Evolutionary conservation across 1,284 basidiomycete species (phyloP), one percentile per base, ranked within the genome.

Genomic region (Ganoderma meredithae): DNA sequence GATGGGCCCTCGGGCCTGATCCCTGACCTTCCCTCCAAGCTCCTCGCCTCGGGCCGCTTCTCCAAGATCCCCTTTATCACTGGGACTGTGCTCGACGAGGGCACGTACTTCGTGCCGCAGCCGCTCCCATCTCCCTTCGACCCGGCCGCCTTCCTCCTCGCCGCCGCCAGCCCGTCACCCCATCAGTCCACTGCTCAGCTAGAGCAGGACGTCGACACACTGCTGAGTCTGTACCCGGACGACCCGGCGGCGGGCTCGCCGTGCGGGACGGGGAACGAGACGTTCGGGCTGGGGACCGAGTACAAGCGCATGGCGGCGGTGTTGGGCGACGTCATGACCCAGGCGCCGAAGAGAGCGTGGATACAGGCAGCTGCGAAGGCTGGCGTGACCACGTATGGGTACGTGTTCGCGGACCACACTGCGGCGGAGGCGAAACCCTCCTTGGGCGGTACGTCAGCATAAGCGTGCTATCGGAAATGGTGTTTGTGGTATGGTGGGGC

Each of bases 221-320:
- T 88, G 13, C 64, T 86, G 0, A 67, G 80, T 27, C 76, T 86
- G 4, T 88, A 88, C 69, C 85, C 86, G 0, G 81, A 86, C 67
- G 76, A 80, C 60, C 85, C 86, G 10, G 76, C 83, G 9, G 73
- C 83, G 1, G 86, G 86, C 0, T 85, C 84, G 0, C 86, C 86
- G 0, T 88, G 81, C 72, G 81, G 81, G 44, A 86, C 86, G 0
- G 86, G 44, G 15, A 84, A 43, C 13, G 41, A 43, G 41, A 43
- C 41, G 13, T 43, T 43, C 41, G 41, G 41, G 84, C 67, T 76
- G 43, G 6, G 41, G 2, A 43, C 2, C 41, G 15, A 43, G 41
- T 86, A 76, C 72, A 88, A 88, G 70, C 81, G 83, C 22, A 76
- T 73, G 27, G 76, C 85, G n/a, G 82, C 86, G 4, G 72, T 87